phyloP scores from a whole-genome alignment of 2,329 filamentous ascomycete species.

The Cercospora berteroae region DNA sequence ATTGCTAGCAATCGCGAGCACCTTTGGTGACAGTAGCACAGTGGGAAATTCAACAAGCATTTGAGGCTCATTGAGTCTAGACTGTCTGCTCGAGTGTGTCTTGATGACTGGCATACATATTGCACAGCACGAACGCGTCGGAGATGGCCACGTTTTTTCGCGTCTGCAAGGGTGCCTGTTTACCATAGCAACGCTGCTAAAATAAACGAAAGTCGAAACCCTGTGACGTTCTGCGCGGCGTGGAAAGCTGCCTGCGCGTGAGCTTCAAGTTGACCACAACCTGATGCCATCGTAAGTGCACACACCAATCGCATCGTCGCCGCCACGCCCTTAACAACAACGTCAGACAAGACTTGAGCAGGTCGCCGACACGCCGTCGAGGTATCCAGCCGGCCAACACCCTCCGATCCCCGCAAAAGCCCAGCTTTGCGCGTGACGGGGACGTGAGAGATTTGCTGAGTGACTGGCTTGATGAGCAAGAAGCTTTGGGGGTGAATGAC shows the following conservation, averaged over 20 bases:
- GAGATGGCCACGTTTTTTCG: background rate
- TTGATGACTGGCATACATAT: background rate
- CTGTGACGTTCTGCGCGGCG: constrained; percentile 1
- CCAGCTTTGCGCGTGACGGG: constrained; percentile 12
- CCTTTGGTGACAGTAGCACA: no score
- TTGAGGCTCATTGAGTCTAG: background rate
- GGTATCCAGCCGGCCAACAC: constrained; percentile 27
- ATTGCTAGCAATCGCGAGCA: no score
- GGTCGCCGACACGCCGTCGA: constrained; percentile 10
- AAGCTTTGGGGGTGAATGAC: background rate
- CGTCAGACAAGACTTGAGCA: background rate
- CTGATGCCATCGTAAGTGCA: background rate
- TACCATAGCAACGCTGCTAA: background rate
- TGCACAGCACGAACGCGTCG: background rate
- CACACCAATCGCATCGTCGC: background rate
- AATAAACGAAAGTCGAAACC: background rate
- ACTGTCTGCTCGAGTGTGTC: background rate
- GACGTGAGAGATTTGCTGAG: background rate
- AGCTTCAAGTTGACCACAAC: background rate
- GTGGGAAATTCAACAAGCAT: no score
- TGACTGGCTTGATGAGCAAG: constrained; percentile 11
- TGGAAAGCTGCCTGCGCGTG: background rate
- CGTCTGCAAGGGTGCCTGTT: background rate
- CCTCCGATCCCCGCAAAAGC: constrained; percentile 24
- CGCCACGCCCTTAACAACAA: background rate